These are phyloP conservation scores for Vickermania spadyakhi DNA, from an alignment of 208 protist species.

Conservation along the genomic window DNA sequence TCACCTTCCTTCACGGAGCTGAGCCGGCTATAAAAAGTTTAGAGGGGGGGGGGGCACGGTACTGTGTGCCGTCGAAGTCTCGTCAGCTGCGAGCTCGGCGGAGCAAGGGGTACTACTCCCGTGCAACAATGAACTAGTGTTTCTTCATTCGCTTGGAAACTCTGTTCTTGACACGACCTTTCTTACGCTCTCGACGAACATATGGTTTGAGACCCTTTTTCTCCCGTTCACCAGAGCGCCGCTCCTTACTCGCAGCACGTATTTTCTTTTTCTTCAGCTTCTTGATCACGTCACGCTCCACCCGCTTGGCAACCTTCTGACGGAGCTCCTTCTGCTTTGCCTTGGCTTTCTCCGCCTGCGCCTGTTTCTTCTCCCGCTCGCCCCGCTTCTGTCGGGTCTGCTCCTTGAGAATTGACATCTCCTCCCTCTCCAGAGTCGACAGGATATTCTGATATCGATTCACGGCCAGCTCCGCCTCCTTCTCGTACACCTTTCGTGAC, in stretches of 20 bases:
- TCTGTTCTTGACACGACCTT: conserved; percentile 66
- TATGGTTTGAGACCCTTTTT: conserved; percentile 43
- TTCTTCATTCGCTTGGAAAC: conserved; percentile 48
- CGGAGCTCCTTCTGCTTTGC: conserved; percentile 36
- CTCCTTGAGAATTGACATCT: conserved; percentile 37
- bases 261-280: conserved; percentile 86
- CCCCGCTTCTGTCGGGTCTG: conserved; percentile 36
- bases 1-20: too few relatives aligned
- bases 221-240: conserved; percentile 47
- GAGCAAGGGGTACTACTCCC: too few relatives aligned
- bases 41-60: too few relatives aligned
- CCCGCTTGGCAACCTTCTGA: conserved; percentile 68
- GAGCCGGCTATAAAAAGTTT: too few relatives aligned
- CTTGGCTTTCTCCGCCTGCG: conserved; percentile 46
- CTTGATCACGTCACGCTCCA: conserved; percentile 71
- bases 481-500: conserved; percentile 64
- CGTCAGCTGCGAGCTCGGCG: too few relatives aligned
- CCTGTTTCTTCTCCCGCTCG: conserved; percentile 43
- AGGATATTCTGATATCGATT: conserved; percentile 81
- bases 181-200: conserved; percentile 42
- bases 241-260: conserved; percentile 47
- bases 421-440: conserved; percentile 47
- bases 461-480: conserved; percentile 80
- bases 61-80: too few relatives aligned
- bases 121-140: too few relatives aligned